phyloP scores from a whole-genome alignment of 305 asterid genomes.

The Nicotiana rustica region DNA sequence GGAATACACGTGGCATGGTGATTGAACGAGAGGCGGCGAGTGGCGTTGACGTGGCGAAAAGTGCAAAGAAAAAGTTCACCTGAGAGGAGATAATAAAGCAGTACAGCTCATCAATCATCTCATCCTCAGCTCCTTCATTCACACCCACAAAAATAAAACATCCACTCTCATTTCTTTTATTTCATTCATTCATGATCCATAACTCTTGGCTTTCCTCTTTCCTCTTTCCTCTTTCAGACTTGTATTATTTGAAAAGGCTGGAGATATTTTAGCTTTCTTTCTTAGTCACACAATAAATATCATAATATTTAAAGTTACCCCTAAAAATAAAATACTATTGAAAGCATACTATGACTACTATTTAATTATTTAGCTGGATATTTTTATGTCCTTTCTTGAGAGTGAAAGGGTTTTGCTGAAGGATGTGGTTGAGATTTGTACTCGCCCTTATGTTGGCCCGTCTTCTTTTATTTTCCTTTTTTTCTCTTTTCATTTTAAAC shows the following conservation, averaged over 20 bases:
- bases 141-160: not conserved
- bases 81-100: not conserved
- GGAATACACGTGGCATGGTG: constrained; percentile 46
- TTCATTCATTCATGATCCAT: constrained; percentile 48
- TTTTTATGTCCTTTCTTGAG: constrained; percentile 27
- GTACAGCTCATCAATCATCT: constrained; percentile 41
- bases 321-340: not conserved
- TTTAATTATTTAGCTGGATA: constrained; percentile 28
- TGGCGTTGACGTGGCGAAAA: constrained; percentile 68
- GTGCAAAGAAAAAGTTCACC: constrained; percentile 52
- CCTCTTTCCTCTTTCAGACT: not conserved
- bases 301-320: constrained; percentile 15
- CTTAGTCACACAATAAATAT: constrained; percentile 45
- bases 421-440: constrained; percentile 1
- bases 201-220: constrained; percentile 35
- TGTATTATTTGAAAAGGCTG: constrained; percentile 38
- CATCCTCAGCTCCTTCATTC: constrained; percentile 38
- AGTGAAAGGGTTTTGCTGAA: not conserved
- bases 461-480: too few relatives aligned
- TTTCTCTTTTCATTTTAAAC: too few relatives aligned
- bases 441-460: not conserved
- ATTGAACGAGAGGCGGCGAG: constrained; percentile 49
- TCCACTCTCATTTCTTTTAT: constrained; percentile 27
- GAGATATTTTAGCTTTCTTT: constrained; percentile 50
- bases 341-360: not conserved